A percentile compares a stretch with the other conserved stretches of the same genome.
Evolutionary conservation across 2,329 filamentous ascomycete species (phyloP).

Genomic region (Ceratocystis cacaofunesta): DNA sequence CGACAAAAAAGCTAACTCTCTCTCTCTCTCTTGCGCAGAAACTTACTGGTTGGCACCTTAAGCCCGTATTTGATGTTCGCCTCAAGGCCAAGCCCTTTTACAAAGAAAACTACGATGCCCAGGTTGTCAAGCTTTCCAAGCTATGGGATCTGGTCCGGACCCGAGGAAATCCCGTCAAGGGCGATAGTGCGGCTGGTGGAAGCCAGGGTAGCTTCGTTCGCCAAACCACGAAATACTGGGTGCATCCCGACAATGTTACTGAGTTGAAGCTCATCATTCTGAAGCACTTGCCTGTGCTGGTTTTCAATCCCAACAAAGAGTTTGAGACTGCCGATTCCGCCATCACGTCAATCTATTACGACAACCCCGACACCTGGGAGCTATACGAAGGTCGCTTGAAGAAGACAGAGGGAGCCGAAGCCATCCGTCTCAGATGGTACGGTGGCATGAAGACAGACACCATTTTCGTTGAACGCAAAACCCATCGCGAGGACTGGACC

Average conservation of each 20-base stretch:
- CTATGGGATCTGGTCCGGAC: constrained; percentile 92
- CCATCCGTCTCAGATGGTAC: constrained; percentile 93
- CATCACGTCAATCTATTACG: constrained; percentile 97
- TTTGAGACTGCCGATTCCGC: constrained; percentile 82
- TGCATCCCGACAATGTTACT: constrained; percentile 94
- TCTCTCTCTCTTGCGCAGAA: constrained; percentile 42
- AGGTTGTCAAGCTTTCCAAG: constrained; percentile 85
- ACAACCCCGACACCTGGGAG: constrained; percentile 88
- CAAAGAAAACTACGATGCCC: constrained; percentile 95
- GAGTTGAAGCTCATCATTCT: constrained; percentile 95
- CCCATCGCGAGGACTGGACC: constrained; percentile 97
- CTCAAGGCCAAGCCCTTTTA: constrained; percentile 96
- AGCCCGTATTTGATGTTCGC: constrained; percentile 86
- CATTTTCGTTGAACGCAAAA: constrained; percentile 95
- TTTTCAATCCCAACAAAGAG: constrained; percentile 95
- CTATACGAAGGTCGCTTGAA: constrained; percentile 87
- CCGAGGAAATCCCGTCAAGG: constrained; percentile 78
- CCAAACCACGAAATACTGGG: constrained; percentile 98
- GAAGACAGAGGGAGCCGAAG: constrained; percentile 95
- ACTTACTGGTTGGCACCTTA: constrained; percentile 83
- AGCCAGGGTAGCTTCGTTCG: constrained; percentile 90
- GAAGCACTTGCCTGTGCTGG: constrained; percentile 90
- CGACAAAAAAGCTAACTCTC: constrained; percentile 18
- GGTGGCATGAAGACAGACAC: constrained; percentile 90
- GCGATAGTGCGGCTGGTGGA: constrained; percentile 81